A percentile compares a stretch with the other conserved stretches of the same genome.
phyloP scores from a whole-genome alignment of 2,329 filamentous ascomycete species.

The Trichoderma sp. region DNA sequence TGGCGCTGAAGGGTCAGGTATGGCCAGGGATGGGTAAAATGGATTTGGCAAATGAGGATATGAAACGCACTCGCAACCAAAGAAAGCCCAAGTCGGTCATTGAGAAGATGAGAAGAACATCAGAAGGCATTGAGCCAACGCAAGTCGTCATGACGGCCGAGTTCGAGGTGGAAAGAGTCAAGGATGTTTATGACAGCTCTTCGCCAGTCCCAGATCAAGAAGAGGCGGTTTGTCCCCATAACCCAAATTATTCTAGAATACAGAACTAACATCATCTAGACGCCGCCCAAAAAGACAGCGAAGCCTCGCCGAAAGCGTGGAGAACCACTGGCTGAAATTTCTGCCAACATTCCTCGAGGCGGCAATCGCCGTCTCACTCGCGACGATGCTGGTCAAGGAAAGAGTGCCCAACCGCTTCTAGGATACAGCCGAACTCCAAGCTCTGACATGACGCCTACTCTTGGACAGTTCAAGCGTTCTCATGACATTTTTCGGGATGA shows the following conservation, averaged over 20 bases:
- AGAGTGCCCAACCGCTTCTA: constrained; percentile 22
- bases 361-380: constrained; percentile 27
- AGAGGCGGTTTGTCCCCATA: constrained; percentile 41
- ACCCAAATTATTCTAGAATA: neutral
- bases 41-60: constrained; percentile 70
- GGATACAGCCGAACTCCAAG: constrained; percentile 20
- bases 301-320: constrained; percentile 33
- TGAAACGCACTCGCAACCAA: constrained; percentile 73
- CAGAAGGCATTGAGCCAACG: constrained; percentile 58
- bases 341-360: constrained; percentile 34
- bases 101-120: constrained; percentile 61
- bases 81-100: constrained; percentile 72
- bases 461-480: constrained; percentile 24
- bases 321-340: constrained; percentile 34
- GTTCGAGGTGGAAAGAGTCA: constrained; percentile 48
- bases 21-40: constrained; percentile 81
- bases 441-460: constrained; percentile 21
- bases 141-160: constrained; percentile 61
- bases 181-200: constrained; percentile 59
- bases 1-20: constrained; percentile 64
- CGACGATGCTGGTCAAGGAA: constrained; percentile 22
- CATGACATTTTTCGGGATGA: constrained; percentile 35
- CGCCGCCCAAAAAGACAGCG: constrained; percentile 32
- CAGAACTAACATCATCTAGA: neutral
- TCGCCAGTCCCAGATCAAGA: constrained; percentile 43